Percentiles rank a stretch among this genome's conserved stretches.
These are phyloP conservation scores for Bromus sterilis DNA, from an alignment of 176 grass and related monocot species.

Conservation along the genomic window DNA sequence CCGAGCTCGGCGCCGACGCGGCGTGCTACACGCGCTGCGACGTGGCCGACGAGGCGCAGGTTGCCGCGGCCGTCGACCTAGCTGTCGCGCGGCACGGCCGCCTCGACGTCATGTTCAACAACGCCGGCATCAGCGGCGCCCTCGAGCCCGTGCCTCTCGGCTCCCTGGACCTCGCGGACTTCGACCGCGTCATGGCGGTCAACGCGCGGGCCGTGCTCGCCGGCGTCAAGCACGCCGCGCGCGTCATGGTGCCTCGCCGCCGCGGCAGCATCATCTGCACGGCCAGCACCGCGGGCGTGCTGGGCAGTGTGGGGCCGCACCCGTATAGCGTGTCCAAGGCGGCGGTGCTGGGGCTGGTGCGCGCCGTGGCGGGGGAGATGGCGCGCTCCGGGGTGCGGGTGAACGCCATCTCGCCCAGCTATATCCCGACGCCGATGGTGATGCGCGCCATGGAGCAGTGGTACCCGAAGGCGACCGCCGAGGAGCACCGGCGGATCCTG, in stretches of 20 bases:
- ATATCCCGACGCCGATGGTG: slow-evolving; percentile 21
- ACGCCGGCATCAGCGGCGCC: slow-evolving; percentile 22
- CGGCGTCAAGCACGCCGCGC: slow-evolving; percentile 51
- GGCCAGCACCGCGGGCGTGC: slow-evolving; percentile 9
- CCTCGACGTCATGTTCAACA: slow-evolving; percentile 52
- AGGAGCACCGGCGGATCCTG: slow-evolving; percentile 4
- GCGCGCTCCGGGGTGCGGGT: slow-evolving; percentile 38
- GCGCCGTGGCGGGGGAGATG: slow-evolving; percentile 19
- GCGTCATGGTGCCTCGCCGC: slow-evolving; percentile 44
- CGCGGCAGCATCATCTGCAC: slow-evolving; percentile 39
- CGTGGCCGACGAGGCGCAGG: slow-evolving; percentile 31
- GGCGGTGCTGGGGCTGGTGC: neutral
- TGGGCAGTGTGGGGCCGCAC: neutral
- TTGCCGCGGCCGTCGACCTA: slow-evolving; percentile 33
- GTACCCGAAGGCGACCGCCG: neutral
- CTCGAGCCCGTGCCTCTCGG: neutral
- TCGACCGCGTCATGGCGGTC: slow-evolving; percentile 43
- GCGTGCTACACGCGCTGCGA: slow-evolving; percentile 25
- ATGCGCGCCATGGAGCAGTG: neutral
- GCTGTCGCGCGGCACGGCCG: slow-evolving; percentile 32
- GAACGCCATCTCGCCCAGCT: slow-evolving; percentile 48
- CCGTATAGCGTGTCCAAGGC: slow-evolving; percentile 1
- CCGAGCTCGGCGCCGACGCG: neutral
- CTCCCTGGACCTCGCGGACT: slow-evolving; percentile 24
- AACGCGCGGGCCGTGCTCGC: slow-evolving; percentile 31